Conservation (phyloP, 768 basidiomycete genomes). For the Russula abietina region DNA sequence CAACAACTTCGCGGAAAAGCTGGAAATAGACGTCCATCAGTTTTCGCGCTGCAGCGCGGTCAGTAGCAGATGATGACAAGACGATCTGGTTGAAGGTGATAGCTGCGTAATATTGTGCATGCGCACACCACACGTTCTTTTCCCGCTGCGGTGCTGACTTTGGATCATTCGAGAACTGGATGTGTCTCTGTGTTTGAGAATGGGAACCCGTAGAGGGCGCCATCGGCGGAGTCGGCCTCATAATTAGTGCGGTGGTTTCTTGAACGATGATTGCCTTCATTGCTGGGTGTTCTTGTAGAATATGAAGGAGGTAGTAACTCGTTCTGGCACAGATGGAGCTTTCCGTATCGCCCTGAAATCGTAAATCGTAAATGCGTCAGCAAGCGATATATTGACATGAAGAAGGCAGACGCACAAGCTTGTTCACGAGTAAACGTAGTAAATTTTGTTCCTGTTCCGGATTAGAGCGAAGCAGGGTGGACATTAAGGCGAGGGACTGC, state of each 20-base stretch:
- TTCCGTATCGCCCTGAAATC: slow-evolving; percentile 75
- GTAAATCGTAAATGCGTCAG: slow-evolving; percentile 6
- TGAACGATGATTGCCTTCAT: slow-evolving; percentile 90
- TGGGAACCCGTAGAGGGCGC: slow-evolving; percentile 23
- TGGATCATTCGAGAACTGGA: slow-evolving; percentile 44
- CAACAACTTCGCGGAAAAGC: too few species aligned
- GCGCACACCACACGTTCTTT: slow-evolving; percentile 49
- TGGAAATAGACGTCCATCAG: slow-evolving; percentile 31
- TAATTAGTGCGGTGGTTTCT: slow-evolving; percentile 75
- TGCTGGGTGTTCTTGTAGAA: slow-evolving; percentile 83
- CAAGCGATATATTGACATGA: not conserved
- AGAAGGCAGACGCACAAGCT: slow-evolving; percentile 53
- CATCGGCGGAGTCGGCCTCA: slow-evolving; percentile 49
- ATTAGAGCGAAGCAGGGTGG: slow-evolving; percentile 75
- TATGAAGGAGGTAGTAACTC: slow-evolving; percentile 77
- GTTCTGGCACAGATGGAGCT: slow-evolving; percentile 83
- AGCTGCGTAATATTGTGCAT: slow-evolving; percentile 85
- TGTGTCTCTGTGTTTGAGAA: slow-evolving; percentile 37
- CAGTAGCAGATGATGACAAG: too few species aligned
- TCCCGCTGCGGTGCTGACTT: slow-evolving; percentile 27
- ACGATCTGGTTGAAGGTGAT: slow-evolving; percentile 83
- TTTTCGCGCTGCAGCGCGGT: slow-evolving; percentile 6
- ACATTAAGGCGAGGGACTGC: slow-evolving; percentile 44
- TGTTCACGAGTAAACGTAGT: slow-evolving; percentile 86
- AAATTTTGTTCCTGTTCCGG: slow-evolving; percentile 98